phyloP scores from a whole-genome alignment of 495 filamentous ascomycete genomes.

The Cairneyella variabilis region DNA sequence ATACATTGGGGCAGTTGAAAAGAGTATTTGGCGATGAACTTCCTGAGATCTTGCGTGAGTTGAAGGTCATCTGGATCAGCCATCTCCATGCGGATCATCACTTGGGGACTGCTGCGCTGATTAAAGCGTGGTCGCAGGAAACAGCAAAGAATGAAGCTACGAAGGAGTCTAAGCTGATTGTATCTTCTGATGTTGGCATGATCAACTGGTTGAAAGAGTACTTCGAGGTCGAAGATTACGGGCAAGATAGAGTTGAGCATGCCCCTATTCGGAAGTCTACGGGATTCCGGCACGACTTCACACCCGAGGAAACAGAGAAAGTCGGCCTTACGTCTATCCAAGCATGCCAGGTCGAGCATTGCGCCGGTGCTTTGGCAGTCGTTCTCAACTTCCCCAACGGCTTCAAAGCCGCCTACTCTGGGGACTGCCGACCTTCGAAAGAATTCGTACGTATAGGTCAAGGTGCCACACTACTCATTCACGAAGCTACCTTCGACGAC shows the following conservation, averaged over 20 bases:
- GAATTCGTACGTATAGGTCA: constrained; percentile 66
- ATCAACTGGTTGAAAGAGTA: constrained; percentile 74
- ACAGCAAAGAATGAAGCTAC: constrained; percentile 31
- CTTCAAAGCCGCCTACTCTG: constrained; percentile 88
- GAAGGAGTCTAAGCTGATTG: constrained; percentile 41
- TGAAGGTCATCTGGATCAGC: constrained; percentile 88
- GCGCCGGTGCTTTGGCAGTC: constrained; percentile 70
- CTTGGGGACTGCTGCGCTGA: constrained; percentile 71
- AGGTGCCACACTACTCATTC: constrained; percentile 77
- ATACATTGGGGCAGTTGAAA: constrained; percentile 85
- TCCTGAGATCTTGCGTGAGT: constrained; percentile 64
- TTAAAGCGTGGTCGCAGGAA: constrained; percentile 68
- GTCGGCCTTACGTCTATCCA: constrained; percentile 47
- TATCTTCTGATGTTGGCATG: constrained; percentile 64
- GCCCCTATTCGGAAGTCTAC: constrained; percentile 15
- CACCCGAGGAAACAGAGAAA: constrained; percentile 16
- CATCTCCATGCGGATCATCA: constrained; percentile 97
- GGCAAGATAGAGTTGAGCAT: constrained; percentile 44
- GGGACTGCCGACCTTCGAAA: constrained; percentile 79
- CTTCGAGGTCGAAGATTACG: constrained; percentile 69
- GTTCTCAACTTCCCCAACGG: constrained; percentile 71
- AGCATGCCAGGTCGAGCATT: constrained; percentile 68
- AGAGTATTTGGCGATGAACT: constrained; percentile 66
- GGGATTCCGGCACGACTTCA: constrained; percentile 11
- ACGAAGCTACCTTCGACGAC: constrained; percentile 95